A percentile compares a stretch with the other conserved stretches of the same genome.
Evolutionary conservation across 2,329 filamentous ascomycete species (phyloP).

Genomic region (Colletotrichum graminicola): DNA sequence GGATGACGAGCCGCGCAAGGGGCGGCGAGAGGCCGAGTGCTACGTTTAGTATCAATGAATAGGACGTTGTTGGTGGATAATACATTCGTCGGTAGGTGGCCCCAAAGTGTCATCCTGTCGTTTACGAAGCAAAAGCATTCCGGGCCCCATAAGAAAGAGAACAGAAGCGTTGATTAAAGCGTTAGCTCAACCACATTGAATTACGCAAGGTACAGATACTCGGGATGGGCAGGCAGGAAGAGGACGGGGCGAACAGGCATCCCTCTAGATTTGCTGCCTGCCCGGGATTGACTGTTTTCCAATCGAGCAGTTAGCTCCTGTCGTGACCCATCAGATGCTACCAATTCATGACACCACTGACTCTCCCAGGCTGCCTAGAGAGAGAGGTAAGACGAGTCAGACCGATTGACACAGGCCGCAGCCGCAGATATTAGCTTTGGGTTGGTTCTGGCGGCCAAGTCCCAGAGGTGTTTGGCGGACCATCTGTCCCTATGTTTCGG

Average conservation of each 20-base stretch:
- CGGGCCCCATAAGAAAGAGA: neutral
- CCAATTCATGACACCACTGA: neutral
- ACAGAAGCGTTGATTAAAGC: neutral
- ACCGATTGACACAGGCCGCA: neutral
- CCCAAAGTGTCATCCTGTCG: neutral
- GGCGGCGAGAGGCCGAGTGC: constrained; percentile 33
- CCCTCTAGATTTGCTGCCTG: neutral
- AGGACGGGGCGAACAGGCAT: neutral
- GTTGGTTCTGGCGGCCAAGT: neutral
- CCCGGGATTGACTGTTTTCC: neutral
- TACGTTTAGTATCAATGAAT: constrained; percentile 12
- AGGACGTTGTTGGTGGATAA: constrained; percentile 9
- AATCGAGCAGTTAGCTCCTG: neutral
- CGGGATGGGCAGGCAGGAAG: neutral
- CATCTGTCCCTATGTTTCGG: neutral
- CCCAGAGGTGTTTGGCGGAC: neutral
- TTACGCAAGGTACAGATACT: neutral
- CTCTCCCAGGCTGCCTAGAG: neutral
- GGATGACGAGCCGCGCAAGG: constrained; percentile 33
- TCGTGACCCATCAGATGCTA: neutral
- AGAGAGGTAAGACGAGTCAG: neutral
- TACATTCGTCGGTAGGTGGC: neutral
- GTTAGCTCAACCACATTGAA: neutral
- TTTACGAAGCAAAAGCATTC: neutral
- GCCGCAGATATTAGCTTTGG: neutral